Evolutionary conservation across 768 basidiomycete species (phyloP), one percentile per base, ranked within the genome.

Genomic region (Lactarius deliciosus): DNA sequence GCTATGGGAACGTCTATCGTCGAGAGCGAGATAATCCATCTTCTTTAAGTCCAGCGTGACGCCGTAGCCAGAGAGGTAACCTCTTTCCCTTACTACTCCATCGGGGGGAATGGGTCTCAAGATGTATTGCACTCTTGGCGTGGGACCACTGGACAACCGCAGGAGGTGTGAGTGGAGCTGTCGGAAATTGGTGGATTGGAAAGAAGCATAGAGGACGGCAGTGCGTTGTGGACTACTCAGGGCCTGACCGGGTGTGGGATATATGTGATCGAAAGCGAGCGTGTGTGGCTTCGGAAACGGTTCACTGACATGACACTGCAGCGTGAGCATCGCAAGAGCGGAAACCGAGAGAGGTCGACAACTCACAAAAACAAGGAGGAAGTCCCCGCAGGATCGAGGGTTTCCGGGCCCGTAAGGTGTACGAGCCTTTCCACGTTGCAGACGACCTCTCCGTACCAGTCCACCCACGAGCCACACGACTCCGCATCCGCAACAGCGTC

Each of bases 41-140:
- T 96, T 97, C 81, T 99, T 99, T 71, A 99, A 77, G 71, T 96
- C 94, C 61, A 99, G 79, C 25, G 90, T 83, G 8, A 96, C 96
- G 3, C 97, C 97, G 71, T 94, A 99, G 5, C 96, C 96, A 3
- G 90, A 87, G 9, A 99, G 79, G 72, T 83, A 81, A 65, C 77
- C 83, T 5, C 75, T 70, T 1, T 72, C 72, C 0, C 71, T 59
- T 22, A 71, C 72, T 0, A 73, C 68, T 13, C 64, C 64, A 6
- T 63, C 62, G 1, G 84, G 80, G 3, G 89, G 86, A 4, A 84
- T 78, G 64, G 86, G 85, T n/a, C 94, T 84, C 60, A 94, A 81
- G 36, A 95, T 81, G 72, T 94, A 95, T 75, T 89, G 85, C 36
- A 92, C 78, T 16, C 79, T 78, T 5, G 84, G 80, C 18, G 76